Conservation (phyloP, 2,329 filamentous ascomycete genomes). For the Claviceps fusiformis region DNA sequence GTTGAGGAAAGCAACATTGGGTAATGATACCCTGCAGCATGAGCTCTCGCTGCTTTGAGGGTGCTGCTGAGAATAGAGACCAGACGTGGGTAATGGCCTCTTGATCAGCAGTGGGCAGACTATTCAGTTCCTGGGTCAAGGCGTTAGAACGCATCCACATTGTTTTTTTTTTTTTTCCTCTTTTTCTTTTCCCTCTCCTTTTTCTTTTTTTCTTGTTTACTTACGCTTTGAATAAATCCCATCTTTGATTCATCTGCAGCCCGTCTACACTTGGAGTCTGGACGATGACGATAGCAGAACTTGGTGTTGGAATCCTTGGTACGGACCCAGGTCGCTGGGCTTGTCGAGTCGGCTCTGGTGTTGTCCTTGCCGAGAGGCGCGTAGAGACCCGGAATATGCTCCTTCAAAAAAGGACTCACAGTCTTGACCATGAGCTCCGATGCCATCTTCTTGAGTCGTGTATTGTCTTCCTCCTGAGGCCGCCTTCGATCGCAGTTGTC, state of each 20-base stretch:
- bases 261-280: conserved; percentile 83
- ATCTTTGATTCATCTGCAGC: conserved; percentile 93
- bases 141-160: conserved; percentile 2
- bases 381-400: conserved; percentile 83
- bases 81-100: conserved; percentile 95
- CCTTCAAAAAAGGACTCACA: conserved; percentile 75
- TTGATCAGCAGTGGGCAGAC: conserved; percentile 70
- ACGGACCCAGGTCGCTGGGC: conserved; percentile 3
- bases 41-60: conserved; percentile 81
- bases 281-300: conserved; percentile 90
- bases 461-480: conserved; percentile 34
- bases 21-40: conserved; percentile 95
- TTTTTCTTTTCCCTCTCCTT: not conserved
- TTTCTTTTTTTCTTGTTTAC: conserved; percentile 16
- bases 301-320: conserved; percentile 60
- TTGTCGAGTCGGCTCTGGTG: conserved; percentile 12
- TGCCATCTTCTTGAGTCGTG: conserved; percentile 42
- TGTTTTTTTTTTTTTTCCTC: not conserved
- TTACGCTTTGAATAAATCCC: conserved; percentile 79
- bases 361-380: conserved; percentile 56
- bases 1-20: conserved; percentile 93
- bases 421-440: conserved; percentile 60
- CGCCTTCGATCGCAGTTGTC: conserved; percentile 39
- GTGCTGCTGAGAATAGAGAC: conserved; percentile 93
- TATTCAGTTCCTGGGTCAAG: conserved; percentile 56